These are phyloP conservation scores for Pontederia crassipes DNA, from an alignment of 176 grass and related monocot genomes.

Conservation along the genomic window DNA sequence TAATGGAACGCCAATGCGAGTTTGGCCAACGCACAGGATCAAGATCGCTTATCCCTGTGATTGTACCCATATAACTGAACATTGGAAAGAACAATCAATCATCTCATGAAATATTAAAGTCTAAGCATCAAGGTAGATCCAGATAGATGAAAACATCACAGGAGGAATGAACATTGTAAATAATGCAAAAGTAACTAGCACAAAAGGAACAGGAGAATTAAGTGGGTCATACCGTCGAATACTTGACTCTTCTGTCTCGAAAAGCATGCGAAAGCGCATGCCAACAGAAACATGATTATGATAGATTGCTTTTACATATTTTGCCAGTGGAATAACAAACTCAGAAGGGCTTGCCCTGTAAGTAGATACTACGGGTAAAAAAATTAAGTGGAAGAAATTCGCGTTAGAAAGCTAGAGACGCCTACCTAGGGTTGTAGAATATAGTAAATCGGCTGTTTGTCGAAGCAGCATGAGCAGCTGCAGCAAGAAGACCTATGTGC, in stretches of 20 bases:
- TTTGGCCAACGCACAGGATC: constrained; percentile 82
- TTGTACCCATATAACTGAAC: constrained; percentile 96
- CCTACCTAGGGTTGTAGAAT: constrained; percentile 94
- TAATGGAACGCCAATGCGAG: constrained; percentile 97
- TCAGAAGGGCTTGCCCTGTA: constrained; percentile 95
- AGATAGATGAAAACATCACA: background rate
- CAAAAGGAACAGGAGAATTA: background rate
- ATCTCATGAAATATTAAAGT: background rate
- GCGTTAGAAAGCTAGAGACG: background rate
- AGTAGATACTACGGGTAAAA: background rate
- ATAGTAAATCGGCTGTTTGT: constrained; percentile 99
- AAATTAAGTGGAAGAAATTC: background rate
- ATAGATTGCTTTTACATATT: constrained; percentile 94
- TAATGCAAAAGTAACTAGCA: background rate
- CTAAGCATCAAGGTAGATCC: background rate
- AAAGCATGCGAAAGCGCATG: constrained; percentile 99
- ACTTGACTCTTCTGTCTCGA: constrained; percentile 98
- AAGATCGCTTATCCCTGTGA: constrained; percentile 94
- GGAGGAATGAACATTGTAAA: background rate
- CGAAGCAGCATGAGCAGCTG: constrained; percentile 88
- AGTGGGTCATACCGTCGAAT: constrained; percentile 49
- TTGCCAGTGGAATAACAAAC: constrained; percentile 85
- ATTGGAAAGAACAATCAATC: constrained; percentile 1
- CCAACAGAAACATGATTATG: constrained; percentile 96
- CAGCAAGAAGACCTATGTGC: constrained; percentile 98